Evolutionary conservation across 192 early-diverging fungal species (phyloP).

Genomic region (Mortierella hygrophila): DNA sequence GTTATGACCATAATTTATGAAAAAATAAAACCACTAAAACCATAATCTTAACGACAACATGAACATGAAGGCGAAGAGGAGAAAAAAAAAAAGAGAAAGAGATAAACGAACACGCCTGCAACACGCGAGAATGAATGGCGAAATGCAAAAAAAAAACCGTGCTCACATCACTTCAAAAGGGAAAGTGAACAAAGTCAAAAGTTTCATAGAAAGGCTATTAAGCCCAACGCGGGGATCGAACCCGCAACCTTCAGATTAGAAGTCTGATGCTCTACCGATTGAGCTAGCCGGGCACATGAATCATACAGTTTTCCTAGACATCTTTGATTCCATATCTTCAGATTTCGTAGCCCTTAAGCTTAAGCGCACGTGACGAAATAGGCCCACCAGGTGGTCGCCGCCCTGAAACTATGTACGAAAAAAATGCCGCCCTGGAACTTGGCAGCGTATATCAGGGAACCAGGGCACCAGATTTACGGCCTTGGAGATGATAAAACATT

Average conservation of each 20-base stretch:
- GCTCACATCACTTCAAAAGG: not conserved
- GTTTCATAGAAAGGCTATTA: not conserved
- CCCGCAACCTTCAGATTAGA: constrained; percentile 44
- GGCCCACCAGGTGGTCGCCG: too few relatives aligned
- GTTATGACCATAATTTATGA: not conserved
- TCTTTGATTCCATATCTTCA: not conserved
- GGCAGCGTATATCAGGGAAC: too few relatives aligned
- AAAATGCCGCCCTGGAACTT: too few relatives aligned
- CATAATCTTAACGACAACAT: not conserved
- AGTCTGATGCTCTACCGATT: constrained; percentile 48
- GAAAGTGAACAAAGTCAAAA: not conserved
- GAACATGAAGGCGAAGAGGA: not conserved
- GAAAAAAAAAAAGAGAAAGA: not conserved
- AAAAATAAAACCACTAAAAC: not conserved
- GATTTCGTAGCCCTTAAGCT: not conserved
- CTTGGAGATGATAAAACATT: too few relatives aligned
- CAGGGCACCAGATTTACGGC: too few relatives aligned
- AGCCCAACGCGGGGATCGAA: constrained; percentile 44
- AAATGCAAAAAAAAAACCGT: not conserved
- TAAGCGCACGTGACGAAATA: not conserved
- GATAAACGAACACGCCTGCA: not conserved
- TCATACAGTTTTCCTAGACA: not conserved
- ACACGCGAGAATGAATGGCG: too few relatives aligned
- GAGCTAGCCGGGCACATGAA: constrained; percentile 28
- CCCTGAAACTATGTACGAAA: too few relatives aligned